Conservation (phyloP, 163 green algal genomes). For the Coccomyxa subellipsoidea region DNA sequence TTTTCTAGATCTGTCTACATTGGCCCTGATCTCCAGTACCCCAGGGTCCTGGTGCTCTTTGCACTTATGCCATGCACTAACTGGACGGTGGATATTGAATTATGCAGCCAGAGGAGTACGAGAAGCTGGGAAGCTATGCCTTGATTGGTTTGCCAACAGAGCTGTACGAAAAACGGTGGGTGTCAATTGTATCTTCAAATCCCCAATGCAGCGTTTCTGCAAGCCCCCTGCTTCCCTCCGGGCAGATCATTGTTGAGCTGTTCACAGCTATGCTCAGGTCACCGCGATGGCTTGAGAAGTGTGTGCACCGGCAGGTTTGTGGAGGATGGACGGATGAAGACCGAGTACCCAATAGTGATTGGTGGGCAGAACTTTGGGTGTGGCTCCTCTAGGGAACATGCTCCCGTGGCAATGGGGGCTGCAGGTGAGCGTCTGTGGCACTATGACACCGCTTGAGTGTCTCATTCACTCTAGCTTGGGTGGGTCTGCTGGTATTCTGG, state of each 20-base stretch:
- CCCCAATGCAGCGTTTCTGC: not conserved
- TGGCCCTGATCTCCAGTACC: too few relatives aligned
- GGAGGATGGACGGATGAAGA: slow-evolving; percentile 84
- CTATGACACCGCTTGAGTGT: too few relatives aligned
- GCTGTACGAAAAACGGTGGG: slow-evolving; percentile 65
- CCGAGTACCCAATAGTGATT: slow-evolving; percentile 89
- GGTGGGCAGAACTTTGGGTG: slow-evolving; percentile 95
- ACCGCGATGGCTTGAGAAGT: too few relatives aligned
- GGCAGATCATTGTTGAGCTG: too few relatives aligned
- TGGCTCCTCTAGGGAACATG: slow-evolving; percentile 91
- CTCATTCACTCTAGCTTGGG: not conserved
- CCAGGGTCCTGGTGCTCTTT: too few relatives aligned
- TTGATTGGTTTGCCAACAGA: slow-evolving; percentile 85
- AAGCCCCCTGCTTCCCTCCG: too few relatives aligned
- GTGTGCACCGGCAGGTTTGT: slow-evolving; percentile 51
- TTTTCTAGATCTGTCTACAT: too few relatives aligned
- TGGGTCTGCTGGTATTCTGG: not conserved
- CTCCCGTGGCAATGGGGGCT: slow-evolving; percentile 87
- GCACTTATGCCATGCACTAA: too few relatives aligned
- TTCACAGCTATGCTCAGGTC: too few relatives aligned
- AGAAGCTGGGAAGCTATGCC: slow-evolving; percentile 95
- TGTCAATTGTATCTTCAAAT: too few relatives aligned
- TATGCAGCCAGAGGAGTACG: slow-evolving; percentile 91
- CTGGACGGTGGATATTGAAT: too few relatives aligned
- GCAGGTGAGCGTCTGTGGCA: slow-evolving; percentile 40